These are phyloP conservation scores for Diatrype stigma DNA, from an alignment of 2,329 filamentous ascomycete genomes.

Conservation along the genomic window DNA sequence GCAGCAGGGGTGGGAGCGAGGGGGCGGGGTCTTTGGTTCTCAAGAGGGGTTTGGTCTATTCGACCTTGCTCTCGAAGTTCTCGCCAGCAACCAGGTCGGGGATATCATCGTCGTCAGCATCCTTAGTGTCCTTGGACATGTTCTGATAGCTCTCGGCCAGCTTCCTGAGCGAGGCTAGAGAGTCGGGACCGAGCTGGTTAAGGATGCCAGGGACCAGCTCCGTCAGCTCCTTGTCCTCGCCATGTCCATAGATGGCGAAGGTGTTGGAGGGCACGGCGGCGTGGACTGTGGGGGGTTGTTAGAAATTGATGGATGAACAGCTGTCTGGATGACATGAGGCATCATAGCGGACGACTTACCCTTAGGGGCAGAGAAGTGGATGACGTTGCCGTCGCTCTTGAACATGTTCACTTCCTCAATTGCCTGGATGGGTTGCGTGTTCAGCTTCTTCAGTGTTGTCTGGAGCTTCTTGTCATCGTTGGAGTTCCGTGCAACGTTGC, in stretches of 20 bases:
- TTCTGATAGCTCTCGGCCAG: conserved; percentile 99
- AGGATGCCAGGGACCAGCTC: conserved; percentile 99
- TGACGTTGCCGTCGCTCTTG: conserved; percentile 99
- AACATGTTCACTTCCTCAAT: conserved; percentile 99
- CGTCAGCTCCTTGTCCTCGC: conserved; percentile 99
- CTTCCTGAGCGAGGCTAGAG: conserved; percentile 94
- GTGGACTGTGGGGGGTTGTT: conserved; percentile 62
- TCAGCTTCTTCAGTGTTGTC: conserved; percentile 96
- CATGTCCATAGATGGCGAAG: conserved; percentile 98
- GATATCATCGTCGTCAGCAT: conserved; percentile 86
- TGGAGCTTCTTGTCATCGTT: conserved; percentile 99
- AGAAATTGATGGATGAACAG: background rate
- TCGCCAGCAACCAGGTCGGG: conserved; percentile 94
- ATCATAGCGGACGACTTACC: conserved; percentile 69
- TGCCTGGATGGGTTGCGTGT: conserved; percentile 97
- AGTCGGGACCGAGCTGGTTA: conserved; percentile 98
- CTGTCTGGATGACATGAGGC: too few species aligned
- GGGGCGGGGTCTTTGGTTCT: too few species aligned
- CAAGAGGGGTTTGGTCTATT: conserved; percentile 51
- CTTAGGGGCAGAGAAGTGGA: conserved; percentile 97
- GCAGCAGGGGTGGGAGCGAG: too few species aligned
- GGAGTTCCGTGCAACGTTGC: conserved; percentile 85
- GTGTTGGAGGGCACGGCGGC: conserved; percentile 97
- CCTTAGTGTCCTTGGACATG: conserved; percentile 91
- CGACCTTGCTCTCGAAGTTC: conserved; percentile 97